Evolutionary conservation across 768 basidiomycete species (phyloP).

Genomic region (Sporobolomyces pararoseus): DNA sequence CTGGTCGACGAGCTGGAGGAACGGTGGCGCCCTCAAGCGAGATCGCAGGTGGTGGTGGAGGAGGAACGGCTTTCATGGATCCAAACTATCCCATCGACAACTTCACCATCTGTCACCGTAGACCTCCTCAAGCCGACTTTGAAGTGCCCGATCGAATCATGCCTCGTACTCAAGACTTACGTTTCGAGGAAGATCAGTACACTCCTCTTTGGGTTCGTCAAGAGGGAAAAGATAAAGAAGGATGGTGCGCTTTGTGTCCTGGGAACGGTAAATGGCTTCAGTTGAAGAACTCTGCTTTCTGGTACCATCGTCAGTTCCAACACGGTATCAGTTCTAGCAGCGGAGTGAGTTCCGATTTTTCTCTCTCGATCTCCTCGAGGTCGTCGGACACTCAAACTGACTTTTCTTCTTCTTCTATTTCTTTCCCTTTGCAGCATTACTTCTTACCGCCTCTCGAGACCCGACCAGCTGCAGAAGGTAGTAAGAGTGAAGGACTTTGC

Average conservation of each 20-base stretch:
- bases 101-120: constrained; percentile 20
- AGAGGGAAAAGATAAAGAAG: constrained; percentile 34
- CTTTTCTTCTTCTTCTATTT: not conserved
- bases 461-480: not conserved
- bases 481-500: constrained; percentile 17
- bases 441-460: constrained; percentile 37
- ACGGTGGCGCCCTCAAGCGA: not conserved
- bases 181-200: constrained; percentile 41
- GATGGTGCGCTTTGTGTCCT: constrained; percentile 40
- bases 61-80: constrained; percentile 8
- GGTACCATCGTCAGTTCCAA: constrained; percentile 43
- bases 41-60: not conserved
- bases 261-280: constrained; percentile 42
- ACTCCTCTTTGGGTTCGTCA: constrained; percentile 41
- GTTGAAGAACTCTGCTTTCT: constrained; percentile 43
- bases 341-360: constrained; percentile 13
- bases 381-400: not conserved
- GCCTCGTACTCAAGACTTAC: constrained; percentile 33
- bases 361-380: not conserved
- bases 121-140: constrained; percentile 29
- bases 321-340: constrained; percentile 41
- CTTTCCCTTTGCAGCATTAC: constrained; percentile 1
- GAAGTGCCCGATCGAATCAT: not conserved
- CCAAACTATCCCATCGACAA: constrained; percentile 13
- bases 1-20: not conserved